phyloP scores from a whole-genome alignment of 75 land plant species.

The Selaginella moellendorffii region DNA sequence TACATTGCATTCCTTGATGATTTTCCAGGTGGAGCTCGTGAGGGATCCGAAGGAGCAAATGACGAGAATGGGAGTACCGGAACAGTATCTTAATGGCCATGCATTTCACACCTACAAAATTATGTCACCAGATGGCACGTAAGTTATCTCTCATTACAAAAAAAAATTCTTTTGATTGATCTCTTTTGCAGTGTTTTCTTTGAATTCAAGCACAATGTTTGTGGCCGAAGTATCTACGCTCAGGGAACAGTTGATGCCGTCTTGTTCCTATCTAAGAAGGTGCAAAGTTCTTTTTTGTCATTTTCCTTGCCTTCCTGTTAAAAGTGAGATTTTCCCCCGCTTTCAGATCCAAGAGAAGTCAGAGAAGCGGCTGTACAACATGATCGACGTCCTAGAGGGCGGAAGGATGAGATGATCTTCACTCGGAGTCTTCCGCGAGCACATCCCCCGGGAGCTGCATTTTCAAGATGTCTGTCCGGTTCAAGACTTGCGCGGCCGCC shows the following conservation, averaged over 20 bases:
- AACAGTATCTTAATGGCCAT: conserved; percentile 73
- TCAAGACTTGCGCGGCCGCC: background rate
- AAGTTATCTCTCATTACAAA: conserved; percentile 9
- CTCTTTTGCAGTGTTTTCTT: conserved; percentile 50
- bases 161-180: background rate
- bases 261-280: conserved; percentile 80
- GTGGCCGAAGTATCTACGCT: conserved; percentile 96
- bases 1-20: background rate
- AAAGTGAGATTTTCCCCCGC: background rate
- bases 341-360: conserved; percentile 55
- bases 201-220: conserved; percentile 96
- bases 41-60: conserved; percentile 64
- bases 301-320: background rate
- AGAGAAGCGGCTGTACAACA: conserved; percentile 59
- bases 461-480: background rate
- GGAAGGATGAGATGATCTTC: conserved; percentile 94
- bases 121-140: conserved; percentile 80
- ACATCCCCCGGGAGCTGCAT: background rate
- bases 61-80: conserved; percentile 76
- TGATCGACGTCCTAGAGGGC: conserved; percentile 94
- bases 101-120: conserved; percentile 85
- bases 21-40: conserved; percentile 56
- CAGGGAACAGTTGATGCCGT: conserved; percentile 93
- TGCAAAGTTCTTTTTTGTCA: conserved; percentile 14
- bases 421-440: no score